A percentile compares a stretch with the other conserved stretches of the same genome.
These are phyloP conservation scores for Lasiodiplodia citricola DNA, from an alignment of 2,329 filamentous ascomycete genomes.

Conservation along the genomic window DNA sequence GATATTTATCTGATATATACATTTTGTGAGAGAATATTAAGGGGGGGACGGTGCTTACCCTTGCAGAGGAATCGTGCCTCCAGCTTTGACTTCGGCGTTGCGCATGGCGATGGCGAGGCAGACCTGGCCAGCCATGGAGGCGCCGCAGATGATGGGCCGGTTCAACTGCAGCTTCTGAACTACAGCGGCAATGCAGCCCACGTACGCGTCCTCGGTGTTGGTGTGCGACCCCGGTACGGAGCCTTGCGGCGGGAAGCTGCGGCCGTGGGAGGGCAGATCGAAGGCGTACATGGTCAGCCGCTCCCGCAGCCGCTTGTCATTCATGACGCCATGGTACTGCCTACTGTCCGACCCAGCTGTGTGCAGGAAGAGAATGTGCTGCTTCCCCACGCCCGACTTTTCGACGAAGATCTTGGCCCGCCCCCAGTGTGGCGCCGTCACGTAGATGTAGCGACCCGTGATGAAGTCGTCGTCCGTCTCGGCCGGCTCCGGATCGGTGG, in stretches of 20 bases:
- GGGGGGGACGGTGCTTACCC: constrained; percentile 35
- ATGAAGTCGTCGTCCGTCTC: constrained; percentile 43
- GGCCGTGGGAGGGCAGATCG: constrained; percentile 56
- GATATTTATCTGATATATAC: background rate
- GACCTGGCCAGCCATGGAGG: constrained; percentile 58
- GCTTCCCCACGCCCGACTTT: constrained; percentile 51
- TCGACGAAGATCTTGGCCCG: constrained; percentile 58
- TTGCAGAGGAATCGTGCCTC: constrained; percentile 54
- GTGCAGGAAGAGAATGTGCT: constrained; percentile 53
- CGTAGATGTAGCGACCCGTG: constrained; percentile 54
- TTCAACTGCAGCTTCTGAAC: constrained; percentile 38
- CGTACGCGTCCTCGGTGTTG: constrained; percentile 54
- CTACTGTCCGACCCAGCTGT: constrained; percentile 55
- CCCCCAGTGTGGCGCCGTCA: constrained; percentile 55
- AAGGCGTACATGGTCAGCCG: constrained; percentile 57
- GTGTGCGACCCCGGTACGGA: constrained; percentile 53
- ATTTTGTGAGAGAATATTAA: background rate
- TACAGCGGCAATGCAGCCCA: constrained; percentile 28
- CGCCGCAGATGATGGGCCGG: constrained; percentile 56
- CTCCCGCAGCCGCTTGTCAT: constrained; percentile 53
- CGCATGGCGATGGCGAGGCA: constrained; percentile 55
- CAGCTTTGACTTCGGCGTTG: constrained; percentile 53
- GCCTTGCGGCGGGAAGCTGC: constrained; percentile 52
- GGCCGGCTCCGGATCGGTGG: constrained; percentile 38
- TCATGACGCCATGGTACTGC: constrained; percentile 60